Base-by-base conservation (phyloP, 2,329 filamentous ascomycete species). In the Colletotrichum sp. region DNA sequence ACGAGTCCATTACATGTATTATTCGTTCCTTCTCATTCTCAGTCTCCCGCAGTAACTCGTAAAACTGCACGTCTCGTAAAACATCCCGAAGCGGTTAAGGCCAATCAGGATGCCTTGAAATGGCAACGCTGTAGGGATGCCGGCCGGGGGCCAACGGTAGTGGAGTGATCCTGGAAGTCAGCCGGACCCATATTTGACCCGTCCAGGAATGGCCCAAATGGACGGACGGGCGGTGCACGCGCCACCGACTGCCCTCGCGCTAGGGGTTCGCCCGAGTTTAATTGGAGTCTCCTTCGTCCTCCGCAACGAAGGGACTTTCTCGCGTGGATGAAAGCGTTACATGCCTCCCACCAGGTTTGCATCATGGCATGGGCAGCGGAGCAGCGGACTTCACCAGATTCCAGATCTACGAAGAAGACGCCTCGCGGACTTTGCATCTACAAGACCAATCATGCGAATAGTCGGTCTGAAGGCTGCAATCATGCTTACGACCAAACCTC, bases 161-260 rank as follows among this genome's bases (percentile, higher is more conserved):
- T 52, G 43, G 43, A 52, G 43, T 4, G 43, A 52, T 52, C 43
- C 43, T 52, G 72, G 65, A 74, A 64, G 65, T 69, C 74, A 76
- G 64, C n/a, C 34, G 18, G 65, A 12, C 60, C 74, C 71, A 74
- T 55, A 60, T 60, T 66, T 65, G 65, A 24, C 64, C 74, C 70
- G 74, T 52, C 30, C 39, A 39, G 70, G 64, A 52, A 68, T 65
- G 64, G 26, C 52, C 26, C n/a, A 28, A 26, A 64, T n/a, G 13
- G 36, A 52, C 21, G 26, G 30, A 48, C n/a, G 43, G 43, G n/a
- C 43, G 43, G 28, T 12, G 61, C 52, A 67, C 68, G 36, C 24
- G 30, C 72, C 72, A 66, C 16, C 10, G 2, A 15, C 34, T 65
- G 67, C 34, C 26, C 59, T 59, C 32, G 9, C 67, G 43, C 72